phyloP scores from a whole-genome alignment of 768 basidiomycete genomes.

The Leccinum disarticulatum region DNA sequence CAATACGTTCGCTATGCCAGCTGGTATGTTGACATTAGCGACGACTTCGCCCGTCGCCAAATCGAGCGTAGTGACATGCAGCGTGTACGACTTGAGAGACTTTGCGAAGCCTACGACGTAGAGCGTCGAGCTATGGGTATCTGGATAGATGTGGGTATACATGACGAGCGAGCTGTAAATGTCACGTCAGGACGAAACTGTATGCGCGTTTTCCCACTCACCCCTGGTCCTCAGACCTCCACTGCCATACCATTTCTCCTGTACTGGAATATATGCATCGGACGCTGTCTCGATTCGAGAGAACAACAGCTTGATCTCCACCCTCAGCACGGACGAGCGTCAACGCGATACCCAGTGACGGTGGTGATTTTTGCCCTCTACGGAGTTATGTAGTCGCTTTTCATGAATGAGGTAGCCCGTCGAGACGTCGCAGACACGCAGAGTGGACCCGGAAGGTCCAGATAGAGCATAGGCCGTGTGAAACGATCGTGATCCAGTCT shows the following conservation, averaged over 20 bases:
- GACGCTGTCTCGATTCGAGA: conserved; percentile 61
- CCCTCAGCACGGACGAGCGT: conserved; percentile 33
- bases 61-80: conserved; percentile 66
- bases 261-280: conserved; percentile 46
- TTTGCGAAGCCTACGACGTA: conserved; percentile 53
- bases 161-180: conserved; percentile 57
- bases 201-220: conserved; percentile 33
- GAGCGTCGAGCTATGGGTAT: conserved; percentile 49
- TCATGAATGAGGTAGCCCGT: conserved; percentile 71
- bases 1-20: conserved; percentile 39
- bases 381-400: conserved; percentile 51
- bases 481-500: too few relatives aligned
- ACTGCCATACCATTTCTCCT: conserved; percentile 66
- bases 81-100: conserved; percentile 50
- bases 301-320: conserved; percentile 38
- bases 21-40: conserved; percentile 51
- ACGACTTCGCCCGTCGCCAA: conserved; percentile 52
- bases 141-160: conserved; percentile 60
- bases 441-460: conserved; percentile 65
- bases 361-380: conserved; percentile 46
- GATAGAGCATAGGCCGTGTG: conserved; percentile 55
- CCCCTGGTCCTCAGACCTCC: conserved; percentile 70
- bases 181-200: conserved; percentile 2
- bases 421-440: conserved; percentile 64
- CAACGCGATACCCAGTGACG: conserved; percentile 55